Evolutionary conservation across 768 basidiomycete genomes (phyloP), one percentile per base, ranked within the genome.

Genomic region (Tulasnella sp.): DNA sequence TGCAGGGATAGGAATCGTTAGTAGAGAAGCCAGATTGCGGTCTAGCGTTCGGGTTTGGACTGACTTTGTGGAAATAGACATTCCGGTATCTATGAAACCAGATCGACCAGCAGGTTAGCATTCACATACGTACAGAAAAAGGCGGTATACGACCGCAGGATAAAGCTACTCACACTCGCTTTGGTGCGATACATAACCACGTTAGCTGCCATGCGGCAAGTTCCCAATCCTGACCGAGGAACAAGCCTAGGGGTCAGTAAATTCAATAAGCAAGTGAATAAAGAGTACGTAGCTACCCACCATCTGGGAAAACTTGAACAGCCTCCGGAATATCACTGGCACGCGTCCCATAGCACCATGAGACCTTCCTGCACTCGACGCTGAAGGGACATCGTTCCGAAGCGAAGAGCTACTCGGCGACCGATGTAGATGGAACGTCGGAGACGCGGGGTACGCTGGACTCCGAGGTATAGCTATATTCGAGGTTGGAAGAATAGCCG

Each of bases 61-160:
- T 81, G 81, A 96, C 96, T 84, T 96, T 96, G 84, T 97, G 96
- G 81, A 96, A 97, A 82, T 98, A 99, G 8, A 97, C 96, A 83
- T 98, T 97, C 71, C 95, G 91, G 83, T 97, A 96, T 22, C 93
- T 94, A 80, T 29, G 34, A 54, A 72, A 36, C 22, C 37, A 72
- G n/a, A 52, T 14, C 22, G 12, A 72, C 22, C 22, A 7, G 34
- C 3, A 19, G 29, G 17, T 29, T 34, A 38, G 6, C 12, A 64
- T 64, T 15, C 29, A 1, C 6, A 64, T 29, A 12, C 25, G 29
- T 11, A n/a, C 31, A 19, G n/a, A 5, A 15, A 74, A 39, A 39
- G 8, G 19, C 58, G 11, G 14, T 25, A 52, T 17, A 31, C 4
- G 7, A 34, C 22, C 29, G 8, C n/a, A 58, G 31, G 17, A 74